Evolutionary conservation across 148 eudicot genomes (phyloP).

Genomic region (Rhododendron mucronatum): DNA sequence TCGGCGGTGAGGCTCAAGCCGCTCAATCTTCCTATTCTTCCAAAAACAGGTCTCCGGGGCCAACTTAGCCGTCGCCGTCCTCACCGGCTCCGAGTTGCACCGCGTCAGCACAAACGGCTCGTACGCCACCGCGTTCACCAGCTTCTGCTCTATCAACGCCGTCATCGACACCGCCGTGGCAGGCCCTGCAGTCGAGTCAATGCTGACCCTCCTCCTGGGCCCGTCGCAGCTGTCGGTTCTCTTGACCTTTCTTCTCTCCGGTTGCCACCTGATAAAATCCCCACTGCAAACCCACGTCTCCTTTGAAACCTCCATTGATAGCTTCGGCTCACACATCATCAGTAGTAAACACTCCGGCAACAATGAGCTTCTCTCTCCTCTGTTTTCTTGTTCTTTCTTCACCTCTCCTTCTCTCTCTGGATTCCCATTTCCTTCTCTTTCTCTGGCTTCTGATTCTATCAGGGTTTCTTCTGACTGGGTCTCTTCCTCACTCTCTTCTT

Average conservation of each 20-base stretch:
- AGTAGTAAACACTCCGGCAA: conserved; percentile 88
- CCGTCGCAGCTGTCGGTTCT: conserved; percentile 16
- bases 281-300: conserved; percentile 92
- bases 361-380: conserved; percentile 7
- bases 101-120: conserved; percentile 84
- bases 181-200: conserved; percentile 27
- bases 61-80: conserved; percentile 68
- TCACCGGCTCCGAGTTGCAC: conserved; percentile 93
- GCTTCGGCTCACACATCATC: conserved; percentile 92
- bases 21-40: conserved; percentile 69
- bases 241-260: conserved; percentile 28
- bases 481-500: conserved; percentile 2
- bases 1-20: conserved; percentile 68
- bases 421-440: background rate
- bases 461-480: background rate
- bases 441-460: background rate
- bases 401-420: background rate
- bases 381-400: conserved; percentile 10
- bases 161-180: conserved; percentile 49
- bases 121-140: conserved; percentile 56
- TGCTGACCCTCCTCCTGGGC: conserved; percentile 26
- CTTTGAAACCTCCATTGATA: conserved; percentile 93
- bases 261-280: conserved; percentile 63
- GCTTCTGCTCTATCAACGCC: conserved; percentile 57
- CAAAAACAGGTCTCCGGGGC: conserved; percentile 62